Conservation (phyloP, 129 eudicot species). For the Mikania micrantha region DNA sequence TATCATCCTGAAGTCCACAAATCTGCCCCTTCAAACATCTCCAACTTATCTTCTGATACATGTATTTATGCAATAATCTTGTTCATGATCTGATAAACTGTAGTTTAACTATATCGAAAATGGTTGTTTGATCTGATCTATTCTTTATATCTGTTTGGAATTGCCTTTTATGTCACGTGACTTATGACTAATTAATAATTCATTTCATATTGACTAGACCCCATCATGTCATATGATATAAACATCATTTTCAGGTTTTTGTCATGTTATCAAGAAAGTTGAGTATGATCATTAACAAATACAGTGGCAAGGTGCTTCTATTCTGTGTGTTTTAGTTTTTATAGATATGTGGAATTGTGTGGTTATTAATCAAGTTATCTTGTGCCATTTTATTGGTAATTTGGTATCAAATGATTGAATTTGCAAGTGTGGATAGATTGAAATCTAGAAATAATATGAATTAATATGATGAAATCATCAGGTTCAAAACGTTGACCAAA, state of each 20-base stretch:
- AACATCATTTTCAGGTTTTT: neutral
- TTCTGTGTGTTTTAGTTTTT: neutral
- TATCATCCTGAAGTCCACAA: conserved; percentile 45
- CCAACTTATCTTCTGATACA: conserved; percentile 82
- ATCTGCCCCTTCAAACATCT: conserved; percentile 52
- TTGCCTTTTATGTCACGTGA: neutral
- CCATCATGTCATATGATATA: conserved; percentile 10
- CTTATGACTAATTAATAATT: conserved; percentile 11
- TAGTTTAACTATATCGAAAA: no score
- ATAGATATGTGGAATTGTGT: conserved; percentile 9
- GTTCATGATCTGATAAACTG: no score
- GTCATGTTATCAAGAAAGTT: neutral
- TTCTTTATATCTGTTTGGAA: no score
- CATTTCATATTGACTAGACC: conserved; percentile 22
- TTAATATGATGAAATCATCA: conserved; percentile 46
- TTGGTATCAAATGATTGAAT: neutral
- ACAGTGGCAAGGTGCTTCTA: neutral
- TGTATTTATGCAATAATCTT: neutral
- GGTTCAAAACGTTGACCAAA: conserved; percentile 53
- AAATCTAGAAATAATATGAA: conserved; percentile 58
- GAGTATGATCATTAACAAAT: neutral
- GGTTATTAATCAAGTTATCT: conserved; percentile 6
- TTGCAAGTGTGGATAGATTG: conserved; percentile 68
- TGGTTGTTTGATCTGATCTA: conserved; percentile 47
- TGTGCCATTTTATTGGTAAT: neutral